Conservation (phyloP, 768 basidiomycete genomes). For the Suillus subluteus region DNA sequence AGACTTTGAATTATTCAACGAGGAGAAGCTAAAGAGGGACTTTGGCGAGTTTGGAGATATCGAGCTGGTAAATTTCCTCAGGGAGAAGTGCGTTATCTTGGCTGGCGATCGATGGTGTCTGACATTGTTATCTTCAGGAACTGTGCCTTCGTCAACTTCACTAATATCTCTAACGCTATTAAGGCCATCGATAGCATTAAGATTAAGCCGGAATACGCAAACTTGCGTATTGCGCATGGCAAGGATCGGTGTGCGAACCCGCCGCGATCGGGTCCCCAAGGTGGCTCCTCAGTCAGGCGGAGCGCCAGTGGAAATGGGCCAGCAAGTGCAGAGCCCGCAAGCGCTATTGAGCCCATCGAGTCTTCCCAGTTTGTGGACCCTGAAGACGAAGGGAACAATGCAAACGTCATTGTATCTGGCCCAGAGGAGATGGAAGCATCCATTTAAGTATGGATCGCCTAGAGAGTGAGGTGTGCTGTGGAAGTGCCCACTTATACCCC, state of each 20-base stretch:
- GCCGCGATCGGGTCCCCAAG: constrained; percentile 81
- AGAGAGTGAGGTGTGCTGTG: constrained; percentile 1
- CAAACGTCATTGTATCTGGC: constrained; percentile 1
- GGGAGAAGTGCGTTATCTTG: constrained; percentile 68
- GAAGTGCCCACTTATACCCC: constrained; percentile 2
- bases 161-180: constrained; percentile 92
- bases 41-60: constrained; percentile 97
- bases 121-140: constrained; percentile 54
- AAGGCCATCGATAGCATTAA: constrained; percentile 98
- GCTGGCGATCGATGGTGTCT: constrained; percentile 8
- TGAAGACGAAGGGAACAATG: neutral
- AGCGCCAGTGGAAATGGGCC: constrained; percentile 48
- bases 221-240: constrained; percentile 90
- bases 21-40: constrained; percentile 89
- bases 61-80: constrained; percentile 93
- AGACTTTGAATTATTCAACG: constrained; percentile 90
- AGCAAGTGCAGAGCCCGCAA: constrained; percentile 15
- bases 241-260: constrained; percentile 96
- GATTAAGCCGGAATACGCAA: constrained; percentile 86
- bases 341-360: neutral
- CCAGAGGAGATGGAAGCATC: constrained; percentile 6
- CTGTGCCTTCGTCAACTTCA: constrained; percentile 96
- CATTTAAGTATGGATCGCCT: neutral
- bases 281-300: constrained; percentile 54
- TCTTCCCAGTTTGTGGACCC: neutral